Evolutionary conservation across 768 basidiomycete species (phyloP).

Genomic region (Ramaria sp.): DNA sequence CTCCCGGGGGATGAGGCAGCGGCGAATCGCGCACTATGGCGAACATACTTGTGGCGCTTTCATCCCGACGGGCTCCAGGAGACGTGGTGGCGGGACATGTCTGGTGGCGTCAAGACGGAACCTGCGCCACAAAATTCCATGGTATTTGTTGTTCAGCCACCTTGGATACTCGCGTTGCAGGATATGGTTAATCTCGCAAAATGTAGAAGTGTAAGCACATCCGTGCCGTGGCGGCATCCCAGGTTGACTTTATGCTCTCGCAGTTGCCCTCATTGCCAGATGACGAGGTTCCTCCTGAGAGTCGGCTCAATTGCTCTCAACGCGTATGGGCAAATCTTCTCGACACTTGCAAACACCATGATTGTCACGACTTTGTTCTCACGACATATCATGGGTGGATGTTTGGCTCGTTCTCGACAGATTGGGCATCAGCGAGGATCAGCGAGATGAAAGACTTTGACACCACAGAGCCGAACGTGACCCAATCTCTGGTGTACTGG

Average conservation of each 20-base stretch:
- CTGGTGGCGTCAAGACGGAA: neutral
- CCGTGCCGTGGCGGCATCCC: neutral
- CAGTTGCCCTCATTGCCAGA: neutral
- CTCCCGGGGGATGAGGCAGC: conserved; percentile 5
- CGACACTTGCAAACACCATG: conserved; percentile 26
- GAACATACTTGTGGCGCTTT: conserved; percentile 18
- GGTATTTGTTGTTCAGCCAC: conserved; percentile 26
- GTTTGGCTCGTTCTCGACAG: conserved; percentile 31
- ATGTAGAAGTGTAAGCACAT: conserved; percentile 11
- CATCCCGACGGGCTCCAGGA: conserved; percentile 2
- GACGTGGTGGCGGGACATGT: neutral
- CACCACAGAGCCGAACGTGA: conserved; percentile 13
- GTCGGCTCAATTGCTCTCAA: conserved; percentile 5
- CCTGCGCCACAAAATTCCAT: conserved; percentile 13
- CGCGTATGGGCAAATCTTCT: conserved; percentile 20
- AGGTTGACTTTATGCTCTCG: neutral
- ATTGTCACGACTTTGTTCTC: conserved; percentile 30
- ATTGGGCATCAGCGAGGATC: conserved; percentile 16
- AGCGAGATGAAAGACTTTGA: conserved; percentile 11
- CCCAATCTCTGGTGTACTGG: conserved; percentile 20
- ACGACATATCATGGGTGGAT: conserved; percentile 34
- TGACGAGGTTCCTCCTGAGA: neutral
- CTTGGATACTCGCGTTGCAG: conserved; percentile 26
- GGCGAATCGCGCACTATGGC: conserved; percentile 15
- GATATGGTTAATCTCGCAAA: conserved; percentile 25